These are phyloP conservation scores for Botrytis medusae DNA, from an alignment of 2,329 filamentous ascomycete species.

Conservation along the genomic window DNA sequence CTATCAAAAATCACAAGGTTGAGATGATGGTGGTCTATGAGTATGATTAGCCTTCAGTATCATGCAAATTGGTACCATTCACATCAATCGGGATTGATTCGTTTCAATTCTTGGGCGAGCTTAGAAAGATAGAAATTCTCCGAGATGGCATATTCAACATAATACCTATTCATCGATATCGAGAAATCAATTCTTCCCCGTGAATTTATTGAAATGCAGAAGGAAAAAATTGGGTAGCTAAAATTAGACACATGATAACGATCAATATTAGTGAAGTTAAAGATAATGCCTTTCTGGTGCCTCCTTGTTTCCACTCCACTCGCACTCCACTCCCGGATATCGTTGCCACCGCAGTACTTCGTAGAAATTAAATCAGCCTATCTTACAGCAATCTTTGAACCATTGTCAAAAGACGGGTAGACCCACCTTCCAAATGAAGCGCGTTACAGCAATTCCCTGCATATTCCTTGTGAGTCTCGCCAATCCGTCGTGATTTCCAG, in stretches of 20 bases:
- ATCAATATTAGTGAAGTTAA: neutral
- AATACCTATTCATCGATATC: neutral
- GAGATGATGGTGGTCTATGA: neutral
- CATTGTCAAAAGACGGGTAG: neutral
- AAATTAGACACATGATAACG: neutral
- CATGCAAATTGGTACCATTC: neutral
- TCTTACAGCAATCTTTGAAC: neutral
- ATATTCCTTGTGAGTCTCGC: neutral
- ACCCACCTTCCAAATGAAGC: slow-evolving; percentile 7
- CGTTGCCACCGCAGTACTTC: neutral
- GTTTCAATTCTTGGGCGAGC: neutral
- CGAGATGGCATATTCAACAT: neutral
- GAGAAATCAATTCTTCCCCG: neutral
- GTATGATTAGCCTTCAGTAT: neutral
- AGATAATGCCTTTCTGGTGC: neutral
- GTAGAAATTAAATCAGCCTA: neutral
- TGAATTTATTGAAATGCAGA: neutral
- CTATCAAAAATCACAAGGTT: neutral
- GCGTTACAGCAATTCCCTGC: neutral
- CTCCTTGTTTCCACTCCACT: neutral
- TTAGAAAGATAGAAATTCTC: neutral
- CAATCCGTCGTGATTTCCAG: neutral
- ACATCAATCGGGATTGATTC: neutral
- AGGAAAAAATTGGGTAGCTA: neutral
- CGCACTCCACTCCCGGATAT: neutral